Base-by-base conservation (phyloP, 2,329 filamentous ascomycete species). In the Cytospora piceae region DNA sequence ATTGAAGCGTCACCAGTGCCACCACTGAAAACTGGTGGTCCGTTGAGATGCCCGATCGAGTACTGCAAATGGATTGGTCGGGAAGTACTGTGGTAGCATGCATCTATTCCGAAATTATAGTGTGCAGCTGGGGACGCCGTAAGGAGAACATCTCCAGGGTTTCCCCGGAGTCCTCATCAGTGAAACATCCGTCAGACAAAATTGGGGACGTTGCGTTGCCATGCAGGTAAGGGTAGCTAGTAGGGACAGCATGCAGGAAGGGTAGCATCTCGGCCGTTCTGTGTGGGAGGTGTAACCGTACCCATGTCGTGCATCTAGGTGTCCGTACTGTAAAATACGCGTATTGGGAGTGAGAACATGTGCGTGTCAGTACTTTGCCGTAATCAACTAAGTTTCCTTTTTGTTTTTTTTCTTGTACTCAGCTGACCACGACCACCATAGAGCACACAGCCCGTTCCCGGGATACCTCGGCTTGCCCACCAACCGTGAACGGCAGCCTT, bases 1-100 rank as follows among this genome's bases (percentile, higher is more conserved):
- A n/a, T 20, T 31, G 39, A 54, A 71, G 70, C 68, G 69, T 66
- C 58, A 65, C 39, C 53, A 74, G 69, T 73, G 73, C 69, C 68
- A 71, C 72, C 71, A 72, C 39, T 4, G 20, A 42, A 4, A n/a
- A n/a, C 1, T 72, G 71, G 60, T 72, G 67, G 71, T 68, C 72
- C 71, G 70, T 70, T 67, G 63, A 66, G 69, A 55, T 68, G 68
- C 31, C 67, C 65, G 65, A 32, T 68, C 65, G 69, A 67, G 39
- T 62, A 42, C 56, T 39, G 27, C 29, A 56, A 53, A 56, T 55
- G 32, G 52, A 29, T 34, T 53, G 37, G 29, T 22, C 20, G 24
- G 6, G 60, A 54, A 63, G 27, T 29, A 29, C 27, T 29, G 27
- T 29, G 65, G 66, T 59, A 66, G 34, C 34, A 37, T 15, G 34